These are phyloP conservation scores for Leishmania tropica DNA, from an alignment of 208 protist species.

Conservation along the genomic window DNA sequence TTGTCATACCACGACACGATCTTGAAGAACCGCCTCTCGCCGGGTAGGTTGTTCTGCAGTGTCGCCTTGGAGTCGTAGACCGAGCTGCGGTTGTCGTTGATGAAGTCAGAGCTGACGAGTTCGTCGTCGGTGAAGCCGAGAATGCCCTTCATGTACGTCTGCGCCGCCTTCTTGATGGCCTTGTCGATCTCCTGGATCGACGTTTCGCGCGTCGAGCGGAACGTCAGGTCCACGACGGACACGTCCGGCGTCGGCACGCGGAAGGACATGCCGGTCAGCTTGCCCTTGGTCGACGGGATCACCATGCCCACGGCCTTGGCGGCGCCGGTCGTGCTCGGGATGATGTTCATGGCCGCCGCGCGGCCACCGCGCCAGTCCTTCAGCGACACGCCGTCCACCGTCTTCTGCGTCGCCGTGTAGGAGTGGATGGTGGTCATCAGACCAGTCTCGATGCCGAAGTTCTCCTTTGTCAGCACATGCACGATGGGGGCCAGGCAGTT, in stretches of 20 bases:
- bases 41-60: slow-evolving; percentile 93
- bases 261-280: slow-evolving; percentile 99
- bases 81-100: slow-evolving; percentile 94
- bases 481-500: slow-evolving; percentile 99
- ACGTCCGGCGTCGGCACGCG: slow-evolving; percentile 98
- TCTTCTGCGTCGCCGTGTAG: slow-evolving; percentile 98
- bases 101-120: slow-evolving; percentile 99
- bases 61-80: slow-evolving; percentile 99
- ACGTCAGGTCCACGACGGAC: slow-evolving; percentile 99
- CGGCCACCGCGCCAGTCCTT: slow-evolving; percentile 99
- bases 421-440: slow-evolving; percentile 99
- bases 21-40: slow-evolving; percentile 97
- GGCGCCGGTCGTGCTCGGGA: slow-evolving; percentile 98
- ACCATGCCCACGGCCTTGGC: slow-evolving; percentile 98
- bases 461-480: slow-evolving; percentile 96
- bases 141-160: slow-evolving; percentile 94
- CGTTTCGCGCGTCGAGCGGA: slow-evolving; percentile 86
- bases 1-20: slow-evolving; percentile 99
- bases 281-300: slow-evolving; percentile 90
- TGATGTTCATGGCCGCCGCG: slow-evolving; percentile 98
- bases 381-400: slow-evolving; percentile 96
- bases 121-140: slow-evolving; percentile 98
- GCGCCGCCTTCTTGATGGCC: slow-evolving; percentile 92
- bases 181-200: slow-evolving; percentile 97
- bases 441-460: slow-evolving; percentile 96